Evolutionary conservation across 2,329 filamentous ascomycete species (phyloP), one percentile per base, ranked within the genome.

Genomic region (Sclerotinia sclerotiorum): DNA sequence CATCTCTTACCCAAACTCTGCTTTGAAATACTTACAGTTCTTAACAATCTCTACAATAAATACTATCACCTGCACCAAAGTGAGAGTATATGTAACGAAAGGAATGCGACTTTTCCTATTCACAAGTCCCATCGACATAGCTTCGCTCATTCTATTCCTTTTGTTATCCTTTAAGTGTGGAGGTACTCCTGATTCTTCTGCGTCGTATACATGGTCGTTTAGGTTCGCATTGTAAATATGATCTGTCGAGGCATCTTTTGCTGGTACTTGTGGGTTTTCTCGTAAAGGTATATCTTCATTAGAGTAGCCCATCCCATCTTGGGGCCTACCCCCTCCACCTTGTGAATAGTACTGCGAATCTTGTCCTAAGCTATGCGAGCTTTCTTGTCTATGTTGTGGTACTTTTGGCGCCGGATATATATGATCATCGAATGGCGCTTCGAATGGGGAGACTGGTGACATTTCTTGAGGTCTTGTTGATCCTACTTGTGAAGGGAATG

Each of bases 11-110:
- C 13, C 21, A 24, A 61, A 61, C 6, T 19, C 19, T 13, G 24
- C 35, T 51, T 13, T n/a, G 17, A 29, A 70, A 32, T n/a, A 79
- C 87, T 75, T 84, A 93, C 92, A 90, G 79, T 94, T 96, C 77
- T 90, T 92, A 60, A 91, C 89, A 70, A 99, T 82, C 81, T 98
- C 93, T 65, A 85, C 93, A 72, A 98, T 91, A 77, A 99, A 99
- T 39, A 98, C 93, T 21, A 84, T 87, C 27, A 95, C 81, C 78
- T 98, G 94, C 17, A 90, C 84, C 42, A 88, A 67, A 3, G 93
- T 92, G 71, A 98, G 85, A 55, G 89, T 80, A 78, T 94, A 98
- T 46, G 93, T 91, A 8, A 97, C 87, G 85, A 91, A 95, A 0
- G 95, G 90, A 65, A 89, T 86, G 49, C 72, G 73, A 55, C 65